A percentile compares a stretch with the other conserved stretches of the same genome.
These are phyloP conservation scores for Diaporthe caulivora DNA, from an alignment of 2,329 filamentous ascomycete genomes.

Conservation along the genomic window DNA sequence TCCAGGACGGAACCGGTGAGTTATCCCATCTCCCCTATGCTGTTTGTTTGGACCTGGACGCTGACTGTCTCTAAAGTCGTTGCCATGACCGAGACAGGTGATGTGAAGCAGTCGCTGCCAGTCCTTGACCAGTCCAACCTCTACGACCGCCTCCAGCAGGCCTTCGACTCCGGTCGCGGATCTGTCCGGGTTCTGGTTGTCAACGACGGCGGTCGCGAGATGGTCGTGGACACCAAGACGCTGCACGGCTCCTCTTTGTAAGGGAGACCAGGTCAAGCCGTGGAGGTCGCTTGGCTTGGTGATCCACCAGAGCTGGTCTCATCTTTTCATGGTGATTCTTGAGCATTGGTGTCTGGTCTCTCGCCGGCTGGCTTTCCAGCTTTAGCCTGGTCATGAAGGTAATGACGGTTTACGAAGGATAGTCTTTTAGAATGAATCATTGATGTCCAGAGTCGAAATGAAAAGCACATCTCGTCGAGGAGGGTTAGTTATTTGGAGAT, in stretches of 20 bases:
- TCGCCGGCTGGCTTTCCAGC: neutral
- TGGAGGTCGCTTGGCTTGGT: constrained; percentile 15
- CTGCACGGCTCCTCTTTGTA: constrained; percentile 84
- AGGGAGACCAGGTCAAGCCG: constrained; percentile 40
- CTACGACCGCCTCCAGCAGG: constrained; percentile 81
- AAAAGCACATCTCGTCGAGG: constrained; percentile 15
- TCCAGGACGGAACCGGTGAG: constrained; percentile 81
- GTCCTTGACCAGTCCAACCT: constrained; percentile 97
- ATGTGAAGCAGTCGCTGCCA: constrained; percentile 95
- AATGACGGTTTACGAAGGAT: constrained; percentile 44
- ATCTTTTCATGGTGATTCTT: constrained; percentile 13
- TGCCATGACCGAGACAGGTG: constrained; percentile 98
- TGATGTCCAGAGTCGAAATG: constrained; percentile 29
- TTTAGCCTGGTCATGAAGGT: constrained; percentile 41
- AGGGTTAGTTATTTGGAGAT: constrained; percentile 7
- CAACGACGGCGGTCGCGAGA: constrained; percentile 90
- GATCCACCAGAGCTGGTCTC: constrained; percentile 37
- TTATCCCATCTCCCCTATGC: constrained; percentile 34
- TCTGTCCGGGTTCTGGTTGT: constrained; percentile 96
- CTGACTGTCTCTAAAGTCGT: constrained; percentile 66
- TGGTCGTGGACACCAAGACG: constrained; percentile 99
- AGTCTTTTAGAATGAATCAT: constrained; percentile 40
- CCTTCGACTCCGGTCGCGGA: constrained; percentile 93
- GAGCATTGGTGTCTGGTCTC: constrained; percentile 40
- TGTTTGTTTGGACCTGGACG: neutral